Percentiles rank a stretch among this genome's conserved stretches.
phyloP scores from a whole-genome alignment of 2,329 filamentous ascomycete genomes.

The Pseudohalonectria lignicola region DNA sequence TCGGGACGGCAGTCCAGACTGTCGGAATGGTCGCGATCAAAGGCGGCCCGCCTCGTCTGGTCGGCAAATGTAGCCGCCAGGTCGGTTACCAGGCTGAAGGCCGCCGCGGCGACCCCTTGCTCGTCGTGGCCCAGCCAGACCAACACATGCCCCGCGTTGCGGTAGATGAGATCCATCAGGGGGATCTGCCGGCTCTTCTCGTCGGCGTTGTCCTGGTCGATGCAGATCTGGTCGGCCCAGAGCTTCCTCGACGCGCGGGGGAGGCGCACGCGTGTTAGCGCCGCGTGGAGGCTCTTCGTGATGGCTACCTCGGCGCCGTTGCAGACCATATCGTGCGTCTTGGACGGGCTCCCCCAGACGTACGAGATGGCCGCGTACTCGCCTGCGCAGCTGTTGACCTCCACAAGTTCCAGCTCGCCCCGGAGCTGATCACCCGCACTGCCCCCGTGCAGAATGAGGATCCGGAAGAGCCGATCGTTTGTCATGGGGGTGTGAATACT shows the following conservation, averaged over 20 bases:
- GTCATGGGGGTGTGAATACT: too few relatives aligned
- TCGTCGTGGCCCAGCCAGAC: constrained; percentile 6
- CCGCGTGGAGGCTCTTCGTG: neutral
- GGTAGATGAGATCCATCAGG: constrained; percentile 7
- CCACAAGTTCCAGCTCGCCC: neutral
- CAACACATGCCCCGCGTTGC: constrained; percentile 2
- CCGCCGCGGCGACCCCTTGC: neutral
- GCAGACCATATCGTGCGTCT: neutral
- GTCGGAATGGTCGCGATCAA: neutral
- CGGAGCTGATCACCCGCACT: neutral
- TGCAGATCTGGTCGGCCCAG: constrained; percentile 4
- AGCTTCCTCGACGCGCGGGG: neutral
- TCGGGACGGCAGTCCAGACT: too few relatives aligned
- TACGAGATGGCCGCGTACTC: neutral
- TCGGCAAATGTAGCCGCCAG: neutral
- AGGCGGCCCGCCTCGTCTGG: neutral
- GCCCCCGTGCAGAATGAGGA: neutral
- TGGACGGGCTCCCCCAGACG: neutral
- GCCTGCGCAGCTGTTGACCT: neutral
- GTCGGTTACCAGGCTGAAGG: neutral
- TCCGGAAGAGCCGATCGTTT: neutral
- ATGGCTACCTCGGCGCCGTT: neutral
- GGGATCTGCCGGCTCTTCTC: constrained; percentile 5
- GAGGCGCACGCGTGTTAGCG: constrained; percentile 2
- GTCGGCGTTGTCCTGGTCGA: constrained; percentile 3